Evolutionary conservation across 2,329 filamentous ascomycete species (phyloP).

Genomic region (Cladosporium sp.): DNA sequence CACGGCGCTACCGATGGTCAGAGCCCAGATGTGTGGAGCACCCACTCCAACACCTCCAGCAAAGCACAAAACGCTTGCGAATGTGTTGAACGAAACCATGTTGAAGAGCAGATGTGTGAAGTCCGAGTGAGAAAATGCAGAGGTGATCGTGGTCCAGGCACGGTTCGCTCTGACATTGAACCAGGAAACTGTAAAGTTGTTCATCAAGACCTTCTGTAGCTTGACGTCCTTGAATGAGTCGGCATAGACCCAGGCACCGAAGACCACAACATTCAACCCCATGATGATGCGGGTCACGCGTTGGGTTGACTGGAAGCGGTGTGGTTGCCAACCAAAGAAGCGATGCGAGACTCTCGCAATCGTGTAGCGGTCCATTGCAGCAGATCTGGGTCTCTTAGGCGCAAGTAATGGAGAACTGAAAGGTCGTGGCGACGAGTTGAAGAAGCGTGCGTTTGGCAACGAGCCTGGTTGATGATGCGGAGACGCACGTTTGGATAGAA

Average conservation of each 20-base stretch:
- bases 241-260: constrained; percentile 34
- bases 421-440: neutral
- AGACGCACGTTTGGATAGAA: neutral
- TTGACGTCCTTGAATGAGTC: constrained; percentile 17
- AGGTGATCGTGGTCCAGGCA: constrained; percentile 38
- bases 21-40: constrained; percentile 19
- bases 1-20: constrained; percentile 25
- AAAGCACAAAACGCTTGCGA: constrained; percentile 32
- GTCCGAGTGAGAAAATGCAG: constrained; percentile 36
- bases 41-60: constrained; percentile 26
- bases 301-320: neutral
- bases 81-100: constrained; percentile 37
- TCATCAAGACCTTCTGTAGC: constrained; percentile 17
- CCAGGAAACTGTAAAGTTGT: constrained; percentile 33
- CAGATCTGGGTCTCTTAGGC: neutral
- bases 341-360: neutral
- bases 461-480: neutral
- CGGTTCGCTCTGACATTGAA: constrained; percentile 26
- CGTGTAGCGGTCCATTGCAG: neutral
- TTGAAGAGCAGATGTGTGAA: constrained; percentile 38
- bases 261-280: constrained; percentile 39
- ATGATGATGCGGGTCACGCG: constrained; percentile 25
- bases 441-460: neutral
- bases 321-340: constrained; percentile 6
- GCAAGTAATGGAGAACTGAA: neutral